These are phyloP conservation scores for Lactuca sativa DNA, from an alignment of 129 eudicot genomes.

Conservation along the genomic window DNA sequence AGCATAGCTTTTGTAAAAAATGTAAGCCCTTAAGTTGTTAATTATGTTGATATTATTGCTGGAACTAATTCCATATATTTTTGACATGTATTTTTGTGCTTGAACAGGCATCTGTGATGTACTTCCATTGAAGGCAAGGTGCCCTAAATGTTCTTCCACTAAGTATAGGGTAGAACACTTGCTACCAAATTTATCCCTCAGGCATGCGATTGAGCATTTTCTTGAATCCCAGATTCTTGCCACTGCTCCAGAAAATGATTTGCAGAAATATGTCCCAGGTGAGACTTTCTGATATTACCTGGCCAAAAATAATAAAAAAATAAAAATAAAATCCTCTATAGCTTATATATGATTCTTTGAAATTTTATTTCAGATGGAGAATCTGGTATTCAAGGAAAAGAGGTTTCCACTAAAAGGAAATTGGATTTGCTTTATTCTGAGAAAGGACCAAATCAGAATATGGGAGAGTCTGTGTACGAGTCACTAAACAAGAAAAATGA, in stretches of 20 bases:
- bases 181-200: conserved; percentile 82
- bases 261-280: conserved; percentile 82
- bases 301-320: not conserved
- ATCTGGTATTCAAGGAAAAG: conserved; percentile 77
- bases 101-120: conserved; percentile 64
- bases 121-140: conserved; percentile 49
- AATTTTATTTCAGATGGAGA: conserved; percentile 65
- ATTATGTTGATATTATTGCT: conserved; percentile 1
- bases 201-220: conserved; percentile 82
- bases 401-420: conserved; percentile 47
- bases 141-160: conserved; percentile 75
- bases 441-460: conserved; percentile 58
- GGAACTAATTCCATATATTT: not conserved
- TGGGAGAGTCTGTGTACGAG: conserved; percentile 42
- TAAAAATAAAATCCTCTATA: not conserved
- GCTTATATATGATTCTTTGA: conserved; percentile 18
- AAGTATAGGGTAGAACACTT: conserved; percentile 62
- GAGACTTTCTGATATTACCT: conserved; percentile 16
- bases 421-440: conserved; percentile 46
- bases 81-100: conserved; percentile 16
- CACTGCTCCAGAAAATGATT: conserved; percentile 48
- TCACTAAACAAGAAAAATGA: conserved; percentile 34
- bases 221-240: conserved; percentile 65
- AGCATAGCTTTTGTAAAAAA: conserved; percentile 81
- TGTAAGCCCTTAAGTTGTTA: conserved; percentile 54